Evolutionary conservation across 1,139 yeast genomes (phyloP), one percentile per base, ranked within the genome.

Genomic region (Diutina mesorugosa): DNA sequence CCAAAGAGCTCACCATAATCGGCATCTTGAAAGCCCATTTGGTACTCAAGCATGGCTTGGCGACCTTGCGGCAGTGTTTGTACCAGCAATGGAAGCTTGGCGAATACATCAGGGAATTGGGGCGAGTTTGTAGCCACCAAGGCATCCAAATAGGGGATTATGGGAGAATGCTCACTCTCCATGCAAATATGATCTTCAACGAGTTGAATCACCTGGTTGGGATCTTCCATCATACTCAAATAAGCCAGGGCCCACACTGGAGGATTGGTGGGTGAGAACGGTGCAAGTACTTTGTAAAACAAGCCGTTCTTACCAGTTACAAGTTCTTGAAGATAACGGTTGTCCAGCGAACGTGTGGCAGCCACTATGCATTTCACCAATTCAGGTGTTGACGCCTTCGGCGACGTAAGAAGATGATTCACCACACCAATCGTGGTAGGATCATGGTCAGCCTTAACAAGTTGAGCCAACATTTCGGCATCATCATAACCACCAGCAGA

Each of bases 361-460:
- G 35, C 51, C 6, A 47, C n/a, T 9, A 47, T 12, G 2, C 16
- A 57, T 9, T 55, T 38, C 14, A 59, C 54, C 9, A 61, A 28
- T 1, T 55, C 47, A 2, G 57, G 52, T n/a, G 64, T 59, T 2
- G 63, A 58, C 4, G 45, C 32, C 38, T 63, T 58, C 46, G 69
- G 59, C 8, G 50, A 45, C 5, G 48, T 55, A 53, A 69, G 58
- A 3, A 61, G 57, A n/a, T 61, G 54, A 7, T 57, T 38, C 26
- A 26, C 47, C 32, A 62, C 58, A 47, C 67, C 67, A 47, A 73
- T 67, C 53, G 66, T 68, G 12, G 72, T 62, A 50, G 67, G 68
- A 56, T 72, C 78, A 50, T 65, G 60, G 32, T 69, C 63, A 56
- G 66, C 65, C 0, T 59, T 57, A 16, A 73, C 60, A 53, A 74